These are phyloP conservation scores for Agaricus subrufescens DNA, from an alignment of 768 basidiomycete genomes.

Conservation along the genomic window DNA sequence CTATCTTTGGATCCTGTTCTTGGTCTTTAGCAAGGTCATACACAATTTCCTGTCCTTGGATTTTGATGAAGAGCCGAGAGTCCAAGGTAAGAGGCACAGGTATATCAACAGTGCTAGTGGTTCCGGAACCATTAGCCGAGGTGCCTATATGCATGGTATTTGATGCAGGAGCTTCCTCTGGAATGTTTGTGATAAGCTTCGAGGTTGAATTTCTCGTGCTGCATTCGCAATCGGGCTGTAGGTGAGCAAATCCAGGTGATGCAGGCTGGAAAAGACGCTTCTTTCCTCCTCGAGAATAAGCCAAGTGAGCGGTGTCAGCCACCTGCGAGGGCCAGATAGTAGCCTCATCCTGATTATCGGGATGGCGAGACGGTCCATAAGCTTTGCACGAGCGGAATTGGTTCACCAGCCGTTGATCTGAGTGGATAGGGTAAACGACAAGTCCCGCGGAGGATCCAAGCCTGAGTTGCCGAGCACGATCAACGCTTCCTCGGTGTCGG, in stretches of 20 bases:
- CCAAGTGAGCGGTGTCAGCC: not conserved
- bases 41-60: slow-evolving; percentile 35
- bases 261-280: no score
- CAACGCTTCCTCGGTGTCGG: slow-evolving; percentile 15
- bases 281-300: not conserved
- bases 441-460: slow-evolving; percentile 15
- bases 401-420: slow-evolving; percentile 15
- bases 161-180: not conserved
- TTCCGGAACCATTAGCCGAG: not conserved
- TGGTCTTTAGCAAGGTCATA: slow-evolving; percentile 37
- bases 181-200: not conserved
- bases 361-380: slow-evolving; percentile 1
- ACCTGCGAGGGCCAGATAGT: not conserved
- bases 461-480: slow-evolving; percentile 19
- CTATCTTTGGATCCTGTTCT: slow-evolving; percentile 36
- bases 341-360: not conserved
- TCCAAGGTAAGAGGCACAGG: slow-evolving; percentile 18
- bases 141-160: not conserved
- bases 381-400: slow-evolving; percentile 15
- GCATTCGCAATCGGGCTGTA: not conserved
- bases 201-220: not conserved
- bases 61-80: slow-evolving; percentile 25
- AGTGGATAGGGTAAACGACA: slow-evolving; percentile 15
- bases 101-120: slow-evolving; percentile 8
- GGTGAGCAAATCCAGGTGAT: not conserved